Evolutionary conservation across 495 filamentous ascomycete genomes (phyloP).

Genomic region (Daldinia loculata): DNA sequence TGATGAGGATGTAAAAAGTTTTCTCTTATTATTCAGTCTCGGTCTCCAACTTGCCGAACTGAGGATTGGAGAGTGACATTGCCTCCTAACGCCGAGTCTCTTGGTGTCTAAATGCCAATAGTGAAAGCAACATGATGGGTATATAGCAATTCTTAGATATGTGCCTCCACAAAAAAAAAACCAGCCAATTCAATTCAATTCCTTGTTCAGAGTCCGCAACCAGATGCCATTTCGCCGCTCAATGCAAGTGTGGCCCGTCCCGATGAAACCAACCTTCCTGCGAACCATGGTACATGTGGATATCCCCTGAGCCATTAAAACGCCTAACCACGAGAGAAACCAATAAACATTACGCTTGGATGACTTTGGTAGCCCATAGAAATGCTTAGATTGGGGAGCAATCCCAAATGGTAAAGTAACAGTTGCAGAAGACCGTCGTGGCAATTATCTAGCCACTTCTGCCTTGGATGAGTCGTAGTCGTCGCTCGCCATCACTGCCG

Average conservation of each 20-base stretch:
- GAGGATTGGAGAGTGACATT: constrained; percentile 27
- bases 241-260: constrained; percentile 27
- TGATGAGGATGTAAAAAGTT: constrained; percentile 6
- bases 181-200: constrained; percentile 29
- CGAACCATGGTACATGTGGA: constrained; percentile 32
- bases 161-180: constrained; percentile 26
- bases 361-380: constrained; percentile 27
- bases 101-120: constrained; percentile 29
- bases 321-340: constrained; percentile 38
- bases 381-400: constrained; percentile 11
- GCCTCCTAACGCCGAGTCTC: constrained; percentile 26
- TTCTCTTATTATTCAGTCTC: constrained; percentile 20
- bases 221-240: constrained; percentile 33
- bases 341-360: constrained; percentile 43
- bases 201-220: constrained; percentile 14
- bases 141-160: constrained; percentile 40
- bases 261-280: constrained; percentile 30
- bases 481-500: constrained; percentile 40
- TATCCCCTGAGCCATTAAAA: constrained; percentile 36
- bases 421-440: constrained; percentile 25
- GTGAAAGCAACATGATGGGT: constrained; percentile 26
- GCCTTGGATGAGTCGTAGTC: constrained; percentile 39
- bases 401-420: constrained; percentile 35
- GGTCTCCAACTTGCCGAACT: constrained; percentile 29
- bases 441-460: constrained; percentile 33